Evolutionary conservation across 176 grass and related monocot genomes (phyloP), one percentile per base, ranked within the genome.

Genomic region (Bonia amplexicaulis): DNA sequence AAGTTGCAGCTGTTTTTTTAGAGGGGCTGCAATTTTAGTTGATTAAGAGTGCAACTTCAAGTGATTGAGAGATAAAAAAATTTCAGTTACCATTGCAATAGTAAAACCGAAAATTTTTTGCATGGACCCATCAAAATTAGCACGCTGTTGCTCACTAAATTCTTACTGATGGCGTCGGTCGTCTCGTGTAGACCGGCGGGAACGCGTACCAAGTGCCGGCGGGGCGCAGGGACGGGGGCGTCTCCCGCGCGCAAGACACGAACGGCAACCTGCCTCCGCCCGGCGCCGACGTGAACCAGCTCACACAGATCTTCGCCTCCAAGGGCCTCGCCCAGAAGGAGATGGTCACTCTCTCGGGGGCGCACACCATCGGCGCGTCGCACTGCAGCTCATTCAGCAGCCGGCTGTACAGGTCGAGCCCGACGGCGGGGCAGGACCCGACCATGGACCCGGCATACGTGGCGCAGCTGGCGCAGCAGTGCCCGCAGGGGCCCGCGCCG

Each of bases 261-360:
- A 69, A 55, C 27, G 58, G 80, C n/a, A 90, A 95, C 84, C 89
- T 98, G 33, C 96, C 96, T 41, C 86, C 89, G 6, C 88, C 93
- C 19, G 77, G 59, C 20, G 89, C 85, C 2, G 74, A 78, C 63
- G 81, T 94, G 15, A 58, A 69, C 5, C 87, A 94, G 82, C 79
- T 96, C 37, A 96, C 90, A 9, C 65, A 89, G 54, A 90, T 88
- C 37, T 98, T 98, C 80, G 58, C 69, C 46, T 41, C 39, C 63
- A 98, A 98, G 85, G 96, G 91, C 2, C 85, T 98, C 51, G 89
- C 60, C 68, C 91, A 92, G 77, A 85, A 77, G 65, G 91, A 96
- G 20, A 84, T 96, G 90, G 88, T 98, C 20, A 79, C 88, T n/a
- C 89, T 98, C n/a, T 98, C 96, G 4, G 97, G 97, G 7, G 93